A percentile compares a stretch with the other conserved stretches of the same genome.
phyloP scores from a whole-genome alignment of 495 filamentous ascomycete species.

The Massariosphaeria phaeospora region DNA sequence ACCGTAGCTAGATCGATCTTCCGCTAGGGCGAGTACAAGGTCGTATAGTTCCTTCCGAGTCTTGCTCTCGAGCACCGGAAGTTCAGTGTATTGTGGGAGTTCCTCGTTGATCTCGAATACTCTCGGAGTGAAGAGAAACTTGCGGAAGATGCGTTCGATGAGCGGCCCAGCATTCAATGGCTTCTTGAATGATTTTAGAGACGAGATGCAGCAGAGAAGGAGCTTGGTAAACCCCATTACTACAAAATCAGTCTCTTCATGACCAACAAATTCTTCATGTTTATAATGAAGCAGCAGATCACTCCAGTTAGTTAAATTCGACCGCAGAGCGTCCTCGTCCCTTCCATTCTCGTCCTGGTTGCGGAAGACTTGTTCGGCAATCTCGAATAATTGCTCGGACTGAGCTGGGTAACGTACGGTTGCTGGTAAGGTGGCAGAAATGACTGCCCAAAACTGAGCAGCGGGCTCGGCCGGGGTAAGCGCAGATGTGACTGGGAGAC shows the following conservation, averaged over 20 bases:
- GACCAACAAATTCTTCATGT: conserved; percentile 49
- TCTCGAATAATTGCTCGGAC: conserved; percentile 55
- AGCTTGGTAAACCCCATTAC: conserved; percentile 48
- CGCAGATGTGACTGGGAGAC: conserved; percentile 19
- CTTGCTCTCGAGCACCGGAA: conserved; percentile 49
- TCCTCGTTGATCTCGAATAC: conserved; percentile 32
- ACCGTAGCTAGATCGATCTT: conserved; percentile 44
- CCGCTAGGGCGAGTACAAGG: conserved; percentile 56
- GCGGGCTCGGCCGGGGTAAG: conserved; percentile 37
- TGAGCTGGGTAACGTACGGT: conserved; percentile 44
- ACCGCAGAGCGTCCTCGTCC: conserved; percentile 26
- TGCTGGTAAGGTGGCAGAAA: conserved; percentile 49
- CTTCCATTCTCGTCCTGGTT: conserved; percentile 22
- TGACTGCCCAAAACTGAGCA: conserved; percentile 50
- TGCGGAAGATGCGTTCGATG: conserved; percentile 56
- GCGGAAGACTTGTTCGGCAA: conserved; percentile 35
- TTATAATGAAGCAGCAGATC: conserved; percentile 44
- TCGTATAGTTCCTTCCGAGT: conserved; percentile 62
- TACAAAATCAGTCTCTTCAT: conserved; percentile 46
- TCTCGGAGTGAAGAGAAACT: conserved; percentile 65
- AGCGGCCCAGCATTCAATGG: conserved; percentile 38
- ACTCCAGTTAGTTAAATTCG: conserved; percentile 28
- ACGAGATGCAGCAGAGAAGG: conserved; percentile 36
- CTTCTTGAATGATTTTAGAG: conserved; percentile 34
- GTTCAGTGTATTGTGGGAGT: background rate